phyloP scores from a whole-genome alignment of 805 yeast species.

The Kuraishia ogatae region DNA sequence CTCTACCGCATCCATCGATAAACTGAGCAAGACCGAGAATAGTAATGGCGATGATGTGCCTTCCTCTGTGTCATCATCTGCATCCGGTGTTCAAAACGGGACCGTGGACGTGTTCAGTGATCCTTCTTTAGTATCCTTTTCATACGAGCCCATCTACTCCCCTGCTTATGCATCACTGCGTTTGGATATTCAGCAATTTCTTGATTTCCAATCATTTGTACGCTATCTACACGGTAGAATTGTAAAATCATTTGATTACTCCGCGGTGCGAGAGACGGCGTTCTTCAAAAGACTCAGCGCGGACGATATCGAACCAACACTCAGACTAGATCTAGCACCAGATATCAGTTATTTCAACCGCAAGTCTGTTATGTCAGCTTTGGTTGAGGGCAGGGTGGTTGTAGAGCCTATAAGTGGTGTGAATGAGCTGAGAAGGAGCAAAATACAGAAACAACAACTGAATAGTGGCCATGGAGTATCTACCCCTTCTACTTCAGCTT shows the following conservation, averaged over 20 bases:
- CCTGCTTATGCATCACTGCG: constrained; percentile 26
- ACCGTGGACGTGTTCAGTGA: constrained; percentile 2
- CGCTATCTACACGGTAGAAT: constrained; percentile 2
- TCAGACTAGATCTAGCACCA: constrained; percentile 55
- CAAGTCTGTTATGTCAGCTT: constrained; percentile 51
- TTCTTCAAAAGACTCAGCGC: constrained; percentile 56
- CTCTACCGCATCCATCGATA: not conserved
- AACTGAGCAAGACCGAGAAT: not conserved
- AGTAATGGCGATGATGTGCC: constrained; percentile 2
- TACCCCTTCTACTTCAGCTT: constrained; percentile 4
- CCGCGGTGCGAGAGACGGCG: constrained; percentile 36
- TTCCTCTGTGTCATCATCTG: not conserved
- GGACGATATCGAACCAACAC: constrained; percentile 75
- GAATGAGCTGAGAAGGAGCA: constrained; percentile 59
- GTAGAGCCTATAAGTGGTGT: constrained; percentile 84
- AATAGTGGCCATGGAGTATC: constrained; percentile 11
- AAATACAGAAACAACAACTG: constrained; percentile 6
- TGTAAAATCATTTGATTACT: constrained; percentile 7
- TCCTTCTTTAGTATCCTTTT: constrained; percentile 11
- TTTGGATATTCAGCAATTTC: constrained; percentile 34
- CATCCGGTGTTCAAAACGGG: not conserved
- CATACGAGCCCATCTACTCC: constrained; percentile 16
- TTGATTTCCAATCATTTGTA: constrained; percentile 33
- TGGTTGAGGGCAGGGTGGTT: constrained; percentile 72
- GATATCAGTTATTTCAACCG: constrained; percentile 55